A percentile compares a stretch with the other conserved stretches of the same genome.
phyloP scores from a whole-genome alignment of 768 basidiomycete species.

The Tubosaeta sp. region DNA sequence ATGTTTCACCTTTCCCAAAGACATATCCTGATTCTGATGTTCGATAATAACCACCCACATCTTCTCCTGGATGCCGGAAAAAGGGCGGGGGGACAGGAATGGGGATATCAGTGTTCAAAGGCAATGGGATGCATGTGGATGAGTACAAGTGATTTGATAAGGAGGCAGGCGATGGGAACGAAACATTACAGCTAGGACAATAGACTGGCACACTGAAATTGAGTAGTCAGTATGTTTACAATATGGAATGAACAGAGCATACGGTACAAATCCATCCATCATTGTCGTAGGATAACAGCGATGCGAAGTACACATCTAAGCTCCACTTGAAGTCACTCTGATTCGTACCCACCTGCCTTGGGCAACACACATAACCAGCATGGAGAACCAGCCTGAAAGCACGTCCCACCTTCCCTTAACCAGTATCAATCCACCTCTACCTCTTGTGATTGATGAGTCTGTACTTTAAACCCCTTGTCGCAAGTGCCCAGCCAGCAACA shows the following conservation, averaged over 20 bases:
- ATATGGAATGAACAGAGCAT: not conserved
- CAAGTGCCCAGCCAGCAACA: not conserved
- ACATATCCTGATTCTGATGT: not conserved
- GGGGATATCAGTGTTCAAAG: not conserved
- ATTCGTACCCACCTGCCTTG: too few species aligned
- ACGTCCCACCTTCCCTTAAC: not conserved
- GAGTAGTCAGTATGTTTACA: not conserved
- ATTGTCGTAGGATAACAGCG: not conserved
- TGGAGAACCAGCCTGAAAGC: not conserved
- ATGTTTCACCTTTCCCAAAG: not conserved
- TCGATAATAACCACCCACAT: not conserved
- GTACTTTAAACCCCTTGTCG: not conserved
- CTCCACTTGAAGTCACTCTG: not conserved
- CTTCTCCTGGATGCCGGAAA: not conserved
- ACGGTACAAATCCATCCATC: not conserved
- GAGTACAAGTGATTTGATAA: not conserved
- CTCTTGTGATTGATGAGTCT: not conserved
- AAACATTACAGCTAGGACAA: not conserved
- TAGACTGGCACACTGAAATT: not conserved
- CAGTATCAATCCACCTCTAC: not conserved
- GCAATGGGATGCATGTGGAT: not conserved
- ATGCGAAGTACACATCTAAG: not conserved
- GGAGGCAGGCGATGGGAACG: not conserved
- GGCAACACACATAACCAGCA: not conserved
- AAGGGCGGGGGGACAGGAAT: not conserved